These are phyloP conservation scores for Peronosclerospora sorghi DNA, from an alignment of 352 stramenopile genomes.

Conservation along the genomic window DNA sequence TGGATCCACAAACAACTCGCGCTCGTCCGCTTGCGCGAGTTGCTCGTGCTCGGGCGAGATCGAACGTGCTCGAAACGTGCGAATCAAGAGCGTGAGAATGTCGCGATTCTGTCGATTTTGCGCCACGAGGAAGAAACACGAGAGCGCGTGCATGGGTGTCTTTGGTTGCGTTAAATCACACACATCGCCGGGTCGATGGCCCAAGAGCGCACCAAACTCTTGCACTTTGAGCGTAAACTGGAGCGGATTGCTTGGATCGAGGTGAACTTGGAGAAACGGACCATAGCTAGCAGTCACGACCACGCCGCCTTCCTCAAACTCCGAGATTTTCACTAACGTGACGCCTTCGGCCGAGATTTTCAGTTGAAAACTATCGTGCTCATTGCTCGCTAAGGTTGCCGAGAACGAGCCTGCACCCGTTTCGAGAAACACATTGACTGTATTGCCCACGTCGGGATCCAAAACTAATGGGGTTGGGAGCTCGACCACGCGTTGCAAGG, in stretches of 20 bases:
- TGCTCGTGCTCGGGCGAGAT: constrained; percentile 43
- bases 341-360: constrained; percentile 51
- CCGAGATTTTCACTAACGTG: constrained; percentile 58
- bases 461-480: constrained; percentile 33
- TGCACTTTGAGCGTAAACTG: constrained; percentile 71
- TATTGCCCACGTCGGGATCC: constrained; percentile 52
- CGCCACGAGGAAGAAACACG: constrained; percentile 66
- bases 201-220: constrained; percentile 64
- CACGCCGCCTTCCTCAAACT: constrained; percentile 49
- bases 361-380: constrained; percentile 73
- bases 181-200: constrained; percentile 39
- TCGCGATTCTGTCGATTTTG: constrained; percentile 73
- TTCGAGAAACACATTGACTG: constrained; percentile 63
- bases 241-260: constrained; percentile 51
- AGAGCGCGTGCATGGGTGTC: constrained; percentile 33
- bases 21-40: constrained; percentile 43
- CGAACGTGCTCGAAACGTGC: constrained; percentile 48
- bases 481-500: constrained; percentile 47
- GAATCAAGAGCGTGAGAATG: constrained; percentile 60
- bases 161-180: constrained; percentile 48
- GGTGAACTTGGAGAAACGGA: constrained; percentile 51
- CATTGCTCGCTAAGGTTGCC: constrained; percentile 64
- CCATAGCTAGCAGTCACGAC: constrained; percentile 44
- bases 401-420: constrained; percentile 62
- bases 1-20: constrained; percentile 62